Evolutionary conservation across 2,329 filamentous ascomycete species (phyloP).

Genomic region (Exophiala aquamarina): DNA sequence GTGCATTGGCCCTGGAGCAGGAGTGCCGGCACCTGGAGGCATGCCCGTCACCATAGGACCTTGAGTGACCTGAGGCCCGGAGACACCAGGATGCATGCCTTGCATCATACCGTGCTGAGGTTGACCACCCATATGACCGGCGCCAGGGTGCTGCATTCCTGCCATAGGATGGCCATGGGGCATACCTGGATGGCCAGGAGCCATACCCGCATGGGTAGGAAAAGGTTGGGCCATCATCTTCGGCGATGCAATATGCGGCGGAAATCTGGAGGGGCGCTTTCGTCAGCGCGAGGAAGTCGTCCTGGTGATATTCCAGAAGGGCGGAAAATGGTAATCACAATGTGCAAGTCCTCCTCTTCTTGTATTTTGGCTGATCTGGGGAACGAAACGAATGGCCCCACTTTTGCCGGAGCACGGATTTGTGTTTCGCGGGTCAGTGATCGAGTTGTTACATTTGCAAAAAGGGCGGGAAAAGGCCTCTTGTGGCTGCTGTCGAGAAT

Average conservation of each 20-base stretch:
- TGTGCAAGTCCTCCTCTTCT: conserved; percentile 8
- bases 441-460: conserved; percentile 15
- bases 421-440: conserved; percentile 9
- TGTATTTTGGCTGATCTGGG: too few species aligned
- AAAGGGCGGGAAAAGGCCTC: too few species aligned
- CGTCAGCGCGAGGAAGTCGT: too few species aligned
- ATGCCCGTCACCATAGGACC: conserved; percentile 65
- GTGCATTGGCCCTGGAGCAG: conserved; percentile 49
- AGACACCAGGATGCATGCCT: conserved; percentile 62
- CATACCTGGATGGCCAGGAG: conserved; percentile 54
- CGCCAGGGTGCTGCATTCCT: conserved; percentile 56
- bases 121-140: conserved; percentile 50
- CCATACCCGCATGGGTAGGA: conserved; percentile 59
- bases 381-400: conserved; percentile 15
- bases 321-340: too few species aligned
- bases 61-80: conserved; percentile 61
- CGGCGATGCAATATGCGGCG: conserved; percentile 33
- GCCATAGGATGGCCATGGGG: conserved; percentile 63
- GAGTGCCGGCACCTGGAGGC: conserved; percentile 58
- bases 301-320: too few species aligned
- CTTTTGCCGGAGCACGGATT: conserved; percentile 16
- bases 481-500: too few species aligned
- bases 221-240: conserved; percentile 58
- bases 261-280: neutral
- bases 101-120: conserved; percentile 53